These are phyloP conservation scores for Petunia secreta DNA, from an alignment of 257 asterid genomes.

Conservation along the genomic window DNA sequence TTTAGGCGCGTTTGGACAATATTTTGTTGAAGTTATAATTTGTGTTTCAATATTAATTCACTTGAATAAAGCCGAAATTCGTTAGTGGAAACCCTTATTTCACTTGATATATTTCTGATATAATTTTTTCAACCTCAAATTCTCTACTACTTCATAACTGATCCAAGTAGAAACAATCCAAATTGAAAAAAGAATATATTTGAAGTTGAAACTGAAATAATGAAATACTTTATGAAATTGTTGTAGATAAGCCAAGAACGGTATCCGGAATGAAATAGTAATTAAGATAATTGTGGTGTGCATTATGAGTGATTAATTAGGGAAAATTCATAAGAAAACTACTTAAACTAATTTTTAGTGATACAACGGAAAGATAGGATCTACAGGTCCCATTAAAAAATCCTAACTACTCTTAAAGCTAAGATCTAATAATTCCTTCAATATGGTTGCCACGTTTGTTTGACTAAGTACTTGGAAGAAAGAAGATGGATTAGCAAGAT, in stretches of 20 bases:
- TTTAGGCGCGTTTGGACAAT: no score
- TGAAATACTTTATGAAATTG: background rate
- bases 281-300: background rate
- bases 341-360: background rate
- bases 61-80: no score
- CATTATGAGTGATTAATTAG: background rate
- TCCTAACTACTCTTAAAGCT: constrained; percentile 21
- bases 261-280: background rate
- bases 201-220: no score
- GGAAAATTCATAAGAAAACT: background rate
- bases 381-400: background rate
- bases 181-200: no score
- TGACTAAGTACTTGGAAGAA: background rate
- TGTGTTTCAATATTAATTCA: no score
- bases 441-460: background rate
- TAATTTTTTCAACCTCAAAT: no score
- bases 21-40: no score
- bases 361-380: background rate
- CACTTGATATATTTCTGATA: no score
- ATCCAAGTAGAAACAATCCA: no score
- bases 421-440: constrained; percentile 1
- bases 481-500: background rate
- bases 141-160: no score
- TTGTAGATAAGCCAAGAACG: constrained; percentile 17
- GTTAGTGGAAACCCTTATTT: no score